Conservation (phyloP, 2,329 filamentous ascomycete genomes). For the Hypoxylon sp. region DNA sequence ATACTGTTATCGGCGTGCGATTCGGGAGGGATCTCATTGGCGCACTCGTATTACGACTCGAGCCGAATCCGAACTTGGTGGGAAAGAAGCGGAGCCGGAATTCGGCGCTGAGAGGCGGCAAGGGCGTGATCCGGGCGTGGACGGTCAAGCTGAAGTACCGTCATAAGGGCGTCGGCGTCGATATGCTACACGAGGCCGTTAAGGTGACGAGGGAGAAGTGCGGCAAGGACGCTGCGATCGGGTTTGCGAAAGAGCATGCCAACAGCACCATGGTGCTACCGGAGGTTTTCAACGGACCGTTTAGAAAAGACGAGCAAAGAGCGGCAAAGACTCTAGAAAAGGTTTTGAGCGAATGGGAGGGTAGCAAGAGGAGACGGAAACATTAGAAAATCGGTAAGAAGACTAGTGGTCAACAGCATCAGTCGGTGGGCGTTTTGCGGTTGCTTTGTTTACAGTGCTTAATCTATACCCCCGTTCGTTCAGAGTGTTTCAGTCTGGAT, state of each 20-base stretch:
- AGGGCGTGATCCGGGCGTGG: conserved; percentile 85
- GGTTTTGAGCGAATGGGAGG: conserved; percentile 66
- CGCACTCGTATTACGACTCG: conserved; percentile 77
- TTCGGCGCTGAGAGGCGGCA: conserved; percentile 68
- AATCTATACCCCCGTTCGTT: conserved; percentile 43
- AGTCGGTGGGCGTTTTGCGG: conserved; percentile 29
- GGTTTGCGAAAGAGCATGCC: conserved; percentile 83
- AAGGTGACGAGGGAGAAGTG: conserved; percentile 76
- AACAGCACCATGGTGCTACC: conserved; percentile 77
- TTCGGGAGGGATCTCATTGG: conserved; percentile 79
- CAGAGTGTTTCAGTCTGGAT: conserved; percentile 19
- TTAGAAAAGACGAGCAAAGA: conserved; percentile 71
- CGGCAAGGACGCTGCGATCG: conserved; percentile 75
- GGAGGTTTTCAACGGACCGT: conserved; percentile 71
- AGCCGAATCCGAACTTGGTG: conserved; percentile 56
- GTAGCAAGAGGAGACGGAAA: conserved; percentile 63
- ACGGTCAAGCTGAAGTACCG: conserved; percentile 80
- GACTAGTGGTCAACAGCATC: conserved; percentile 13
- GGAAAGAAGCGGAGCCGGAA: conserved; percentile 48
- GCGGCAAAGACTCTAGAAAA: conserved; percentile 68
- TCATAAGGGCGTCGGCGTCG: conserved; percentile 78
- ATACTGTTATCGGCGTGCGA: conserved; percentile 75
- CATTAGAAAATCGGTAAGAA: conserved; percentile 30
- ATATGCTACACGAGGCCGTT: conserved; percentile 81
- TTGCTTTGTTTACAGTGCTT: conserved; percentile 27